Base-by-base conservation (phyloP, 805 yeast genomes). In the Metschnikowia arizonensis region DNA sequence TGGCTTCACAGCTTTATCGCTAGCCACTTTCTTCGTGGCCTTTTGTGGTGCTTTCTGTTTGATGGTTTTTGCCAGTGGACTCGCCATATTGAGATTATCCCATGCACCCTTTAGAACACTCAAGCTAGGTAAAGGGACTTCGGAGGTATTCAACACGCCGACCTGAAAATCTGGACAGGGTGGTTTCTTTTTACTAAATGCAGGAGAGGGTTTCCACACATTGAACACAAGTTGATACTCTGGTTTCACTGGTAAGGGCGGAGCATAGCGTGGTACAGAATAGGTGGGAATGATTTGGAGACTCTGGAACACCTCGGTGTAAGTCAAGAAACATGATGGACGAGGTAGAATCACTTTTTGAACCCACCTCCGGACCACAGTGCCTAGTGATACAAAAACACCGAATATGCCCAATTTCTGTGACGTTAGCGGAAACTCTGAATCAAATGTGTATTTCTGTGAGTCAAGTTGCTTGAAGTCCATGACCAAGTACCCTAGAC, bases 181-280 rank as follows among this genome's bases (percentile, higher is more conserved):
- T 0, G 95, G 95, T 18, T 59, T 55, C 28, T 79, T 81, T 54
- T 88, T 88, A 47, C 81, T 82, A 66, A 85, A 90, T 2, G 69
- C 64, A 0, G 85, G 74, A 2, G 74, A 68, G 1, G 98, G 97
- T 60, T 86, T 88, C 96, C 97, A 90, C 2, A 87, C 85, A 55
- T 84, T 73, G 55, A 72, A 89, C 0, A 77, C 68, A 2, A 84
- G 64, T 4, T 58, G 45, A 31, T 60, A 63, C 2, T 48, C 36
- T 6, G 48, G 46, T 26, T 54, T 47, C 15, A 33, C 9, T 2
- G 42, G 44, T 10, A 45, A 43, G 0, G 44, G 44, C 5, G 42
- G 46, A 15, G 28, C 36, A 24, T 33, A 42, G 12, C 54, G 59
- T 33, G 35, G 53, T 7, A 53, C 44, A 9, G 50, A 38, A 36